phyloP scores from a whole-genome alignment of 768 basidiomycete genomes.

The Mycena belliarum region DNA sequence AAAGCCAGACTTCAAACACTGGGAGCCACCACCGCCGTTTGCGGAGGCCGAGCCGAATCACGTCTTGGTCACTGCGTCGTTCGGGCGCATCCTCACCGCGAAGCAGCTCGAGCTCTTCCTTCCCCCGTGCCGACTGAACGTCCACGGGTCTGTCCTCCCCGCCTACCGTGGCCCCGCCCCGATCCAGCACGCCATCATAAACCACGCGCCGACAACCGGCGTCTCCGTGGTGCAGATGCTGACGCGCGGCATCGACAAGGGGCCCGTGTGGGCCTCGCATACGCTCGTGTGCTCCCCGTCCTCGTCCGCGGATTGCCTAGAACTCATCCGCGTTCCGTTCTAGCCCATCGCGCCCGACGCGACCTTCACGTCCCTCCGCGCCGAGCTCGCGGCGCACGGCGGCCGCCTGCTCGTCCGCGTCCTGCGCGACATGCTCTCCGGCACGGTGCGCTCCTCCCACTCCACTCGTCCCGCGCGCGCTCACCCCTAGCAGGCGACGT shows the following conservation, averaged over 20 bases:
- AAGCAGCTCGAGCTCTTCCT: constrained; percentile 64
- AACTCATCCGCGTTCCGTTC: not conserved
- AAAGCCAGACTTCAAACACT: constrained; percentile 60
- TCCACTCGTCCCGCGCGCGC: no score
- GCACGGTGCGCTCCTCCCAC: constrained; percentile 34
- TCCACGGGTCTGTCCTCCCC: constrained; percentile 89
- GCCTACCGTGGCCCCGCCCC: constrained; percentile 89
- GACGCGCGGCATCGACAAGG: constrained; percentile 77
- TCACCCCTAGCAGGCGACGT: constrained; percentile 28
- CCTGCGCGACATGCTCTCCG: constrained; percentile 61
- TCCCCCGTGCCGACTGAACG: constrained; percentile 65
- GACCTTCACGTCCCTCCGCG: constrained; percentile 57
- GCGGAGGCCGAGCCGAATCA: constrained; percentile 40
- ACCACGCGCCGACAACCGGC: constrained; percentile 68
- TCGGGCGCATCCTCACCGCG: constrained; percentile 80
- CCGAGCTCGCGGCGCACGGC: constrained; percentile 60
- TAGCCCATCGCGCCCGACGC: constrained; percentile 56
- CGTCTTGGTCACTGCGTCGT: constrained; percentile 84
- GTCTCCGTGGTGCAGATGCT: constrained; percentile 83
- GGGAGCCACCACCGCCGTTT: constrained; percentile 53
- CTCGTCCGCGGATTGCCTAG: not conserved
- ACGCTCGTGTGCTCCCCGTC: constrained; percentile 49
- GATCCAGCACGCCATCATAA: constrained; percentile 79
- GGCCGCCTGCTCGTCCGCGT: constrained; percentile 73
- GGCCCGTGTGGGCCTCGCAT: constrained; percentile 61